phyloP scores from a whole-genome alignment of 306 rosid species.

The Begonia loranthoides region DNA sequence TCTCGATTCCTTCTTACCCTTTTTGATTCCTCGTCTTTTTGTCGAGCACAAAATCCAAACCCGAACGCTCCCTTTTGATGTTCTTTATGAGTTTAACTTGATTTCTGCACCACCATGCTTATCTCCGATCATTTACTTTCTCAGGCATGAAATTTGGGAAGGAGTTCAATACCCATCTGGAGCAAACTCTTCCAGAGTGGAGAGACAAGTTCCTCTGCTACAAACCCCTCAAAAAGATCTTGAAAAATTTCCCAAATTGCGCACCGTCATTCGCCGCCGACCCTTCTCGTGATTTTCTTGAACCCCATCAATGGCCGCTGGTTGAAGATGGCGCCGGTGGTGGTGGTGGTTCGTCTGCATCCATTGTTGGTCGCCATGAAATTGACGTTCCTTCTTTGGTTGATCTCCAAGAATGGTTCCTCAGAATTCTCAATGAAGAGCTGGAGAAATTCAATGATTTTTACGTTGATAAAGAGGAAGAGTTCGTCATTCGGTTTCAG shows the following conservation, averaged over 20 bases:
- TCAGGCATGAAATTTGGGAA: conserved; percentile 79
- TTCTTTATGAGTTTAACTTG: not conserved
- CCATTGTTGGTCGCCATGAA: not conserved
- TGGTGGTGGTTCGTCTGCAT: conserved; percentile 1
- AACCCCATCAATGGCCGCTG: not conserved
- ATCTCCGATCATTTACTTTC: not conserved
- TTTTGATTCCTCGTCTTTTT: not conserved
- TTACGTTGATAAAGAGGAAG: conserved; percentile 83
- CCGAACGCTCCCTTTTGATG: not conserved
- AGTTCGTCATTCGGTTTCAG: conserved; percentile 84
- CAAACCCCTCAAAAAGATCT: conserved; percentile 75
- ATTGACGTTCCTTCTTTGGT: conserved; percentile 9
- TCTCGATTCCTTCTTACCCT: conserved; percentile 9
- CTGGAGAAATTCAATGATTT: conserved; percentile 82
- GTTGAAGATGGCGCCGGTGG: conserved; percentile 4
- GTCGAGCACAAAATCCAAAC: no score
- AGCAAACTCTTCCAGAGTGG: conserved; percentile 93
- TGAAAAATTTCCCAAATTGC: conserved; percentile 25
- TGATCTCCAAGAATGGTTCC: conserved; percentile 62
- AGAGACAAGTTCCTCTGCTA: conserved; percentile 93
- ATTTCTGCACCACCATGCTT: not conserved
- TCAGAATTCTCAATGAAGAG: conserved; percentile 58
- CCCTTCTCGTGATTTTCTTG: conserved; percentile 17
- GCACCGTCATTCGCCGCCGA: conserved; percentile 4
- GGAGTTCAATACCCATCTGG: conserved; percentile 74